Percentiles rank a stretch among this genome's conserved stretches.
These are phyloP conservation scores for Phaeosphaeriaceae sp. DNA, from an alignment of 2,329 filamentous ascomycete species.

Conservation along the genomic window DNA sequence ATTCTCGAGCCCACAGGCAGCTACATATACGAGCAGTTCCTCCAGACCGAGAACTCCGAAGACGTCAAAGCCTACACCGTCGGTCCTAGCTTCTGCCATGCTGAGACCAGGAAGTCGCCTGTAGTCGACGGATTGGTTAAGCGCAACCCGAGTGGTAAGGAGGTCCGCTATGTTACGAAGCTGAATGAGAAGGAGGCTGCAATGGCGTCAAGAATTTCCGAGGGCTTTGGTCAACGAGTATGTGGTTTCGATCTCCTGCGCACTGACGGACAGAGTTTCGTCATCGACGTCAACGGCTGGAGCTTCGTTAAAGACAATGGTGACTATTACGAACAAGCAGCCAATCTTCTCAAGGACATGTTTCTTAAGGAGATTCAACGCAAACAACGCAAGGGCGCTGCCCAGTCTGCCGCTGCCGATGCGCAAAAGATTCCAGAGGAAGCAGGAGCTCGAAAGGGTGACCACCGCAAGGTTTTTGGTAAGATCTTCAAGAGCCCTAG, in stretches of 20 bases:
- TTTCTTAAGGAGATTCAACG: constrained; percentile 81
- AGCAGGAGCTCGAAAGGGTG: constrained; percentile 39
- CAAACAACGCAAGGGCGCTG: constrained; percentile 55
- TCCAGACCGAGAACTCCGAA: constrained; percentile 95
- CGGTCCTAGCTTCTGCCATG: constrained; percentile 89
- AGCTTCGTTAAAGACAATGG: constrained; percentile 99
- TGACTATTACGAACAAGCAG: constrained; percentile 93
- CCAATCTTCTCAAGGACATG: constrained; percentile 84
- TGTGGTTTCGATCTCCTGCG: constrained; percentile 95
- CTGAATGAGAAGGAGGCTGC: constrained; percentile 80
- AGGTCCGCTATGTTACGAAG: constrained; percentile 91
- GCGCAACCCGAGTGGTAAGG: constrained; percentile 96
- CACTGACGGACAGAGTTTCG: constrained; percentile 87
- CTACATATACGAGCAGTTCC: constrained; percentile 97
- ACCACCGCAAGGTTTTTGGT: constrained; percentile 59
- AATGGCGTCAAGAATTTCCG: constrained; percentile 89
- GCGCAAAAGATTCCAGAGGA: constrained; percentile 28
- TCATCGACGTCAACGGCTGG: constrained; percentile 99
- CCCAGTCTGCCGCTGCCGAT: constrained; percentile 49
- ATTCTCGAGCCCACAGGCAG: constrained; percentile 82
- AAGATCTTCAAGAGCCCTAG: constrained; percentile 70
- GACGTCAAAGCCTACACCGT: constrained; percentile 99
- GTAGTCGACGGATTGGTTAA: constrained; percentile 96
- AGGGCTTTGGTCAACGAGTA: constrained; percentile 90
- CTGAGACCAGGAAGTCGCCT: constrained; percentile 95